Conservation (phyloP, 345 rosid species). For the Punica granatum region DNA sequence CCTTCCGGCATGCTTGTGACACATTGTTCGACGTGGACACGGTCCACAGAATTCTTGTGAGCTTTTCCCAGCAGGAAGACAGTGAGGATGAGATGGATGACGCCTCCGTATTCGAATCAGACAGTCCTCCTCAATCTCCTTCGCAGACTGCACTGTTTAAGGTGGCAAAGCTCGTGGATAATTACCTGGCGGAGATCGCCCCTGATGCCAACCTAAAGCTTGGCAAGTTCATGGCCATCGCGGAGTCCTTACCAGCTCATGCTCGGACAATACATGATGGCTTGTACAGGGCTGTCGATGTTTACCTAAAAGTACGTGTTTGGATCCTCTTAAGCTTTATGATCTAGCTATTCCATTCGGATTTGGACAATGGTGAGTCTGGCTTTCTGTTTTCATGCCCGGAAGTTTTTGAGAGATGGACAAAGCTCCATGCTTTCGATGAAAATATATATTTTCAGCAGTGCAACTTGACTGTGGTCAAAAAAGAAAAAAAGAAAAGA, state of each 20-base stretch:
- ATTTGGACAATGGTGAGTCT: no score
- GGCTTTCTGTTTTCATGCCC: no score
- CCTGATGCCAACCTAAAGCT: slow-evolving; percentile 94
- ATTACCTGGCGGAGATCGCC: slow-evolving; percentile 88
- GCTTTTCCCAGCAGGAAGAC: slow-evolving; percentile 88
- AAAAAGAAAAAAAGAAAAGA: no score
- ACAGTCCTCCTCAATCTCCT: slow-evolving; percentile 76
- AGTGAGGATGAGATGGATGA: slow-evolving; percentile 83
- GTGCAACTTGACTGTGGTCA: no score
- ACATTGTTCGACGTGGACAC: slow-evolving; percentile 92
- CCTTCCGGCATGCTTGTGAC: slow-evolving; percentile 74
- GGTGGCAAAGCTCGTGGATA: slow-evolving; percentile 84
- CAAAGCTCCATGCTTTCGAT: no score
- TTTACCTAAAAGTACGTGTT: slow-evolving; percentile 67
- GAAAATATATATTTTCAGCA: no score
- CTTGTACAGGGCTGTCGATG: slow-evolving; percentile 79
- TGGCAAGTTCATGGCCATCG: slow-evolving; percentile 73
- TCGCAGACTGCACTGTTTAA: slow-evolving; percentile 74
- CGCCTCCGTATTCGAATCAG: slow-evolving; percentile 72
- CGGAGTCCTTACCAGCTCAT: slow-evolving; percentile 78
- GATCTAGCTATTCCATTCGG: no score
- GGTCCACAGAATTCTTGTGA: slow-evolving; percentile 84
- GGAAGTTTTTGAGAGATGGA: no score
- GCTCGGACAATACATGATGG: slow-evolving; percentile 91
- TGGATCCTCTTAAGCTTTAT: neutral